Evolutionary conservation across 306 rosid species (phyloP), one percentile per base, ranked within the genome.

Genomic region (Trifolium subterraneum): DNA sequence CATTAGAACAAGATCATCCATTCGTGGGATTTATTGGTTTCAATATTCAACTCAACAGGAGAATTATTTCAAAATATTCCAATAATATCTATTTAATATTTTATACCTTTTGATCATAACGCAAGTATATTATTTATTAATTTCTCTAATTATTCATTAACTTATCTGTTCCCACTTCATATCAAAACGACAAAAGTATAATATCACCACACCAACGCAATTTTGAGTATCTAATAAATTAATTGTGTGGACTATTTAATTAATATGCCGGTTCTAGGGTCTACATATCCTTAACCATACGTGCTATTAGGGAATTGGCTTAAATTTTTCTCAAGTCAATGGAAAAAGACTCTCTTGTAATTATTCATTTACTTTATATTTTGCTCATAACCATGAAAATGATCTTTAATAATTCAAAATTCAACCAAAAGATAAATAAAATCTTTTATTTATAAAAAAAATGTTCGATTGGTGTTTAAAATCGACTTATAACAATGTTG

Each of bases 281-380:
- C 45, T 72, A 74, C 59, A n/a, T 33, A 44, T 51, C 72, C 20
- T 80, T 18, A 19, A 64, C 39, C 65, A 15, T 31, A 69, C 61
- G 2, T 70, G 86, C 18, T 55, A 38, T 18, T 64, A 29, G 10
- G 7, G 71, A 74, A 70, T 82, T 74, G 84, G 86, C 72, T 15
- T 20, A 44, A 10, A 4, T n/a, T 1, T 38, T 16, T 39, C 47
- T 13, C 44, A 14, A 55, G 79, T 79, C 87, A 76, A 83, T 71
- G 70, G 52, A 80, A 76, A 60, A 42, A 42, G 14, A 42, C n/a
- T 42, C 35, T 39, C 27, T 79, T 70, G 72, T 75, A 64, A 73
- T 64, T 76, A 81, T 75, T 68, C 11, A 33, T 33, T 33, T 5
- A 6, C 36, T 33, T 33, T 33, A 33, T 33, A 33, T 5, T 33